Base-by-base conservation (phyloP, 2,329 filamentous ascomycete genomes). In the Penicillium oxalicum region DNA sequence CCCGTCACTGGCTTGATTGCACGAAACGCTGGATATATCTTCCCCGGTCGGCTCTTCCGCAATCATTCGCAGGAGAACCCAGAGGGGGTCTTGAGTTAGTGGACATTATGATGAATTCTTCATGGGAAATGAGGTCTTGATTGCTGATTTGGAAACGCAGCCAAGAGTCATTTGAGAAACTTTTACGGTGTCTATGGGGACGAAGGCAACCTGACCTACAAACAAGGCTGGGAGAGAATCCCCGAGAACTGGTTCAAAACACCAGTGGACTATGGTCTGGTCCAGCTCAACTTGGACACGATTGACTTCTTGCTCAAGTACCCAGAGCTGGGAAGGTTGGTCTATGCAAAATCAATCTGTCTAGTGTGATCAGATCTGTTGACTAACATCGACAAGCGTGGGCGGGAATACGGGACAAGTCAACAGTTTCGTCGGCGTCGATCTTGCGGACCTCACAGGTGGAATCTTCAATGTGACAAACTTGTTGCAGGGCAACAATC, bases 331-430 rank as follows among this genome's bases (percentile, higher is more conserved):
- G 64, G 55, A 45, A 64, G 60, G 60, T 66, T 45, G 56, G 52
- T 3, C 4, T 5, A 29, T 25, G 4, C 13, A 4, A 7, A 24
- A 34, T 35, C 4, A 9, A 12, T 26, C 35, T 38, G 34, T n/a
- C 48, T n/a, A 8, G 9, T 9, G 25, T 18, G 18, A 18, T 18
- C 18, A 32, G 29, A 32, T 11, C 7, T 32, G 8, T 32, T 32
- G 29, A 5, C 29, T 32, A 11, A 32, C 29, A 11, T 11, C 8
- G 29, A 32, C 7, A 7, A 71, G 67, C 50, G 70, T 80, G 12
- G 78, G 78, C 8, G 78, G 78, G 8, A 81, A 81, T 54, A 71
- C 72, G 4, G 75, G 77, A 13, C 68, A 66, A 2, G 69, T 75
- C 24, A 75, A 80, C 62, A 74, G 70, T 24, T 81, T 79, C 54